Evolutionary conservation across 2,329 filamentous ascomycete genomes (phyloP), one percentile per base, ranked within the genome.

Genomic region (Volutella citrinella): DNA sequence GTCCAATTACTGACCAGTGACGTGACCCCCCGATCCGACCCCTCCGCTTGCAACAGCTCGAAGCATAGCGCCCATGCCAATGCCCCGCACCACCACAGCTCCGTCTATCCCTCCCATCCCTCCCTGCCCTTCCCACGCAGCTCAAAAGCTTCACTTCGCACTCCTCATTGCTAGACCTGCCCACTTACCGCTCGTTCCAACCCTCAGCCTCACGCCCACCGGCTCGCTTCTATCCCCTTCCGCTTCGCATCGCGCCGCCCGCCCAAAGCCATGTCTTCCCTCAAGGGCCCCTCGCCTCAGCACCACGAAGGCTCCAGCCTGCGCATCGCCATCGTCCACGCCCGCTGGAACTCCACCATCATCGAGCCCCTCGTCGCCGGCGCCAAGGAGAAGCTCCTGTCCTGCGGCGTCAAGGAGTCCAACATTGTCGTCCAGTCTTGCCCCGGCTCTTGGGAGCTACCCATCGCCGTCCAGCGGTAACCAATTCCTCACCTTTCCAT

Each of bases 311-410:
- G 86, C 62, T 79, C 79, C 54, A 72, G 70, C 55, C 78, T 98
- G 46, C 87, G 93, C 58, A 83, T 98, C 59, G 91, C 86, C 59
- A 97, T 98, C 59, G 78, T 98, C 39, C 93, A 97, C 68, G 91
- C 91, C 39, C 82, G 93, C 55, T 98, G 93, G 93, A 98, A 98
- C 70, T 75, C 74, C 47, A 76, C 75, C 48, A 87, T 98, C 60
- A 95, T 97, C 64, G 81, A 86, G 39, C 81, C 88, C 33, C 80
- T 98, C 37, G 75, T 98, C 42, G 71, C 76, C 32, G 93, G 93
- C 46, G 80, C 87, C 27, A 87, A 84, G 65, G 82, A 83, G 52
- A 83, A 83, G 57, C 80, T 98, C 36, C 68, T 83, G 20, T 77
- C 77, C 26, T 80, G 83, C 33, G 93, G 93, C 35, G 91, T 98